Evolutionary conservation across 345 rosid genomes (phyloP), one percentile per base, ranked within the genome.

Genomic region (Salix exigua): DNA sequence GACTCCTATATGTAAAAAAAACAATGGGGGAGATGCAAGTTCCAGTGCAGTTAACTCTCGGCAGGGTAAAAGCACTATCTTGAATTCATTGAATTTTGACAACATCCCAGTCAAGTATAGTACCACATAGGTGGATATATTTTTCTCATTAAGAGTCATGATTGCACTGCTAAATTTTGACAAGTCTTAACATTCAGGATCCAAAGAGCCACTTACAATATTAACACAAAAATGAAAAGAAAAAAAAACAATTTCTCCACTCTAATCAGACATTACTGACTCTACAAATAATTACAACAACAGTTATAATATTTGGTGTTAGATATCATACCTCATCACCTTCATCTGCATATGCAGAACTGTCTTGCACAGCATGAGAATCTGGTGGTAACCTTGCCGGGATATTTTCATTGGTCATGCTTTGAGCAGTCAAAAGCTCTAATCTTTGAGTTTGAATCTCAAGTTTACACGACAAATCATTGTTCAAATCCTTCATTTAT

Each of bases 391-490:
- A 88, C 81, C 87, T 90, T 77, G 85, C 78, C 9, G 88, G 84
- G 70, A 80, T 58, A 78, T 86, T 83, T 69, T 81, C 94, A 68
- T 61, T 72, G 60, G 85, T 89, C 93, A 96, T 89, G 79, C 80
- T 91, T 83, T 90, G 94, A 74, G 97, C 88, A 55, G 97, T 91
- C 85, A 92, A 85, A 70, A 94, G 91, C 85, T 96, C 98, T 82
- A 96, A 80, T 88, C 97, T 94, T 83, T 92, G 97, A 12, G 98
- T 96, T 82, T 96, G 99, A 75, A 68, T 83, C 86, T 94, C 98
- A 19, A 94, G 98, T 86, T 94, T 96, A 75, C 77, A 82, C 1
- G 94, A 88, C 81, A 96, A 83, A 81, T 96, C 99, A 48, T 85
- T 83, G 88, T 94, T 96, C 83, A 90, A 80, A 82, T 84, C 97